Evolutionary conservation across 306 rosid species (phyloP).

Genomic region (Glycine soja): DNA sequence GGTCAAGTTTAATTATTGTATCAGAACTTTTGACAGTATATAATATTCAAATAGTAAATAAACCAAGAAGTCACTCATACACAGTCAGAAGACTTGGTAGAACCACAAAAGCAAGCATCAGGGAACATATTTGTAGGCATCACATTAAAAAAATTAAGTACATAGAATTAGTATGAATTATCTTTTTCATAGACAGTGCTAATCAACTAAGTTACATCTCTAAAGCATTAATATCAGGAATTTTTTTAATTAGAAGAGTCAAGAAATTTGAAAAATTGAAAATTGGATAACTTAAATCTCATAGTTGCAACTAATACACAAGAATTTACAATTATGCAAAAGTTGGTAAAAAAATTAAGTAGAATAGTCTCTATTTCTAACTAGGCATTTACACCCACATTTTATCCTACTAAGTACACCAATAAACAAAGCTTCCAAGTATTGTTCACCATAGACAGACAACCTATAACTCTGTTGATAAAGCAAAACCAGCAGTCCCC

Average conservation of each 20-base stretch:
- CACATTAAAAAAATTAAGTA: constrained; percentile 4
- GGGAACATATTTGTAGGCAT: constrained; percentile 1
- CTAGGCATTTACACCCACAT: constrained; percentile 39
- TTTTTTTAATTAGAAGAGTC: not conserved
- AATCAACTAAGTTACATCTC: constrained; percentile 8
- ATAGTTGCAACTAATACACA: constrained; percentile 38
- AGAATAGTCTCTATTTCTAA: constrained; percentile 30
- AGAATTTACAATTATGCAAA: constrained; percentile 41
- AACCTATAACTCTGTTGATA: constrained; percentile 33
- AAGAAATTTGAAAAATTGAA: constrained; percentile 3
- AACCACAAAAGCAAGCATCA: not conserved
- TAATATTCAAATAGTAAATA: constrained; percentile 17
- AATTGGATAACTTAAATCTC: constrained; percentile 29
- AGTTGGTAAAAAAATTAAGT: constrained; percentile 11
- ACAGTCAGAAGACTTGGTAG: not conserved
- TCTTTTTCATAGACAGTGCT: constrained; percentile 13
- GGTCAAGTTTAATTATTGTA: constrained; percentile 3
- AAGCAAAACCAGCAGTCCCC: constrained; percentile 32
- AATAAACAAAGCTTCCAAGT: constrained; percentile 37
- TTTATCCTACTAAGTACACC: constrained; percentile 35
- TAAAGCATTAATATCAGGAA: not conserved
- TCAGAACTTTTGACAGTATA: not conserved
- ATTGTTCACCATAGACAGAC: constrained; percentile 8
- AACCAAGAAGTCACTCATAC: constrained; percentile 4
- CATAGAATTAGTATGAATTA: constrained; percentile 3